Base-by-base conservation (phyloP, 306 rosid genomes). In the Quercus robur region DNA sequence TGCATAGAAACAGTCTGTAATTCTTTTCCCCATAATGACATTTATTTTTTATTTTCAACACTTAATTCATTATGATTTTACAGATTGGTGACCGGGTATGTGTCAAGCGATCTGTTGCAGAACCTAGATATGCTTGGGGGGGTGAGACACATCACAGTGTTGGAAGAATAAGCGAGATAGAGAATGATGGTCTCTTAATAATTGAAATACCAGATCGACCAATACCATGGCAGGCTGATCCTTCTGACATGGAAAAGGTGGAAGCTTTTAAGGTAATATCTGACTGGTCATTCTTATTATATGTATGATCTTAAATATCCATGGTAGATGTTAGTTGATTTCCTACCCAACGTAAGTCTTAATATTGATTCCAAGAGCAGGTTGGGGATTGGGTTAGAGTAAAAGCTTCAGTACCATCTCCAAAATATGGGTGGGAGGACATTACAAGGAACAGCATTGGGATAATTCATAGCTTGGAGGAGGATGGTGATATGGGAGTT, bases 371-470 rank as follows among this genome's bases (percentile, higher is more conserved):
- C 38, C 66, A 64, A 61, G 77, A 57, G 71, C 85, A 95, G 99
- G 98, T 95, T 73, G 99, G 99, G 79, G 97, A 95, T 78, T 95
- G 99, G 99, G 99, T 93, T 69, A 86, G 92, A 89, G 99, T 95
- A 85, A 95, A 95, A 85, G 90, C 99, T 82, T 93, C 99, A 4
- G 99, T 95, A 56, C 86, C 99, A 35, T 93, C 99, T 74, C 99
- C 99, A 70, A 95, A 90, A 85, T 95, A 95, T 74, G 99, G 99
- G 72, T 95, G 99, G 99, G 99, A 95, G 67, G 99, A 95, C 80
- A 83, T 93, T 75, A 88, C 95, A 30, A 91, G 97, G 88, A 93
- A 85, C 86, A 90, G 97, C 83, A 76, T 95, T 83, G 99, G 99
- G 70, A 75, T 95, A 76, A 95, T 95, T 83, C 99, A 95, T 84